Evolutionary conservation across 768 basidiomycete species (phyloP), one percentile per base, ranked within the genome.

Genomic region (Kwoniella mangroviensis): DNA sequence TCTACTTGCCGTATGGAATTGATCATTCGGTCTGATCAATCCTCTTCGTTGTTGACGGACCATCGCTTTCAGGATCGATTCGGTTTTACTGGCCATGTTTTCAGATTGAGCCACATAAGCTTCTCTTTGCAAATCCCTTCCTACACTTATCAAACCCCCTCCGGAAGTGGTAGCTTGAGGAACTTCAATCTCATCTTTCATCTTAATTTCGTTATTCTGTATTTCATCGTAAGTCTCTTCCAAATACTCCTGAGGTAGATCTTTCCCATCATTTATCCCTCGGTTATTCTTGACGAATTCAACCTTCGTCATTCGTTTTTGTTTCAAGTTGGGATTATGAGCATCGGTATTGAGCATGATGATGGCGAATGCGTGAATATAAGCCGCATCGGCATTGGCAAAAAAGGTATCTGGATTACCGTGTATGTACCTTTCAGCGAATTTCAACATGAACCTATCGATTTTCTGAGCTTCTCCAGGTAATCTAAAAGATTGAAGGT

Each of bases 401-500:
- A 98, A 99, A 2, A 88, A 87, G 0, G 91, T 92, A 74, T 90
- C 88, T 0, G 89, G 84, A 82, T 98, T 98, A 66, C 90, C 90
- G 13, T 90, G 92, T 71, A 98, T 94, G 82, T 94, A 99, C 43
- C 94, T 89, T 82, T 98, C 95, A 10, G 97, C 96, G 79, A 98
- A 99, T 83, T 99, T 99, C 65, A 98, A 88, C 93, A 99, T 95
- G 85, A 89, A 98, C 10, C 97, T 90, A 87, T 99, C 97, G 75
- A 99, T 98, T 85, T 98, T 98, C 83, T 99, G 97, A 0, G 94
- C 86, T 84, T 99, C 97, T 54, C 97, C 97, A 7, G 97, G 97
- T 21, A 99, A 87, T 58, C 97, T 92, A 88, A 98, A 98, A 3
- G 93, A 88, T 82, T 99, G 97, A 28, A 99, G 85, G 84, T 97